A percentile compares a stretch with the other conserved stretches of the same genome.
Evolutionary conservation across 1,139 yeast genomes (phyloP).

Genomic region (Blastobotrys buckinghamii): DNA sequence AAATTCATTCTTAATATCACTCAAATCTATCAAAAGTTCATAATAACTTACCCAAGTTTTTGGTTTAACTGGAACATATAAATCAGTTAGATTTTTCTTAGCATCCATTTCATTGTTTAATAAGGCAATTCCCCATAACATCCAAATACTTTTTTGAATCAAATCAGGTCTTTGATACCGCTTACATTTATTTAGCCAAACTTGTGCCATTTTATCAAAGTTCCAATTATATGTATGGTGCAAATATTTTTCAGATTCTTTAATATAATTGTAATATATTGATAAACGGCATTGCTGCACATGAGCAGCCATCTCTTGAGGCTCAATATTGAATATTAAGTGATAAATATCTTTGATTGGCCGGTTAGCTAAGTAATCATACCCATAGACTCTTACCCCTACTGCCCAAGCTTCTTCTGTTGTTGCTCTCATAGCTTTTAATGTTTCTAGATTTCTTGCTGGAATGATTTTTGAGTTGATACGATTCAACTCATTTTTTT

Average conservation of each 20-base stretch:
- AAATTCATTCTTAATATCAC: not conserved
- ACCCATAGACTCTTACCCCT: not conserved
- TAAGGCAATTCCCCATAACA: not conserved
- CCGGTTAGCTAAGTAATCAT: not conserved
- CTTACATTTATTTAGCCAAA: not conserved
- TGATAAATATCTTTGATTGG: not conserved
- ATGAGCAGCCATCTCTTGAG: not conserved
- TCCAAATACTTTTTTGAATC: not conserved
- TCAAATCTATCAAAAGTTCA: not conserved
- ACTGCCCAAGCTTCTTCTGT: not conserved
- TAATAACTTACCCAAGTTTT: not conserved
- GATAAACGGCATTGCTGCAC: not conserved
- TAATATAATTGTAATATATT: not conserved
- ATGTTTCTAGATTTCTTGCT: not conserved
- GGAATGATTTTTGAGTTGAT: too few species aligned
- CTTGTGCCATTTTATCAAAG: not conserved
- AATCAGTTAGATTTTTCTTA: too few species aligned
- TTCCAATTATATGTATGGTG: not conserved
- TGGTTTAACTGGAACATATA: not conserved
- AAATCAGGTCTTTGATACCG: not conserved
- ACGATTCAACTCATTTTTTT: too few species aligned
- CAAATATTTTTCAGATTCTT: not conserved
- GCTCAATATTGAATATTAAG: not conserved
- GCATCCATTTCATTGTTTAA: not conserved
- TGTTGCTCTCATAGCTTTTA: not conserved